Evolutionary conservation across 1,139 yeast species (phyloP), one percentile per base, ranked within the genome.

Genomic region (Blastobotrys raffinosifermentans): DNA sequence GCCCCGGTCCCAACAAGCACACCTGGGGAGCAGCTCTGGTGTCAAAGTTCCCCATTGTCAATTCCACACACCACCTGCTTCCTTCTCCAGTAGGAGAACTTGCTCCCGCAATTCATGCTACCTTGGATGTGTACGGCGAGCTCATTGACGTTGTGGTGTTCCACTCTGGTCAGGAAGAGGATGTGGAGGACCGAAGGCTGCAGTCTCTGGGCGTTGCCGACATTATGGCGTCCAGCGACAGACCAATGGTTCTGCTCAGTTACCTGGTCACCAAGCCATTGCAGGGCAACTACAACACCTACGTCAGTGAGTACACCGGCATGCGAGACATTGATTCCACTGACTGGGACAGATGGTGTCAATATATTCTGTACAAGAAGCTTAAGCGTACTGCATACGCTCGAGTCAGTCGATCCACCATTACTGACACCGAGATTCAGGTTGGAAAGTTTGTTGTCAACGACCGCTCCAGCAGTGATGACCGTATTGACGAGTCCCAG

Each of bases 321-420:
- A 85, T 91, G 91, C 76, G 80, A 51, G 98, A 91, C 60, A 87
- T 91, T 49, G 98, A 91, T 58, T 80, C 89, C 36, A 70, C 82
- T 8, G 98, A 91, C 59, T 85, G 93, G 82, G 98, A 91, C 58
- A 76, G 98, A 65, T 91, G 98, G 98, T 91, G 98, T 66, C 94
- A 91, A 64, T 91, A 91, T 63, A 87, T 91, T 46, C 66, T 91
- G 49, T 91, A 82, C 72, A 83, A 91, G 60, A 80, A 82, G 43
- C 67, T 91, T 62, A 81, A 77, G 60, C 82, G 96, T 61, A 77
- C 84, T 2, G 97, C 94, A 1, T 91, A 91, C 58, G 97, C 97
- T 2, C 77, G 98, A 60, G 82, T 91, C 29, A 80, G 94, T 32
- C 75, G 98, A 56, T 85, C 94, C 6, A 80, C 96, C 2, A 89